phyloP scores from a whole-genome alignment of 306 rosid genomes.

The Canavalia gladiata region DNA sequence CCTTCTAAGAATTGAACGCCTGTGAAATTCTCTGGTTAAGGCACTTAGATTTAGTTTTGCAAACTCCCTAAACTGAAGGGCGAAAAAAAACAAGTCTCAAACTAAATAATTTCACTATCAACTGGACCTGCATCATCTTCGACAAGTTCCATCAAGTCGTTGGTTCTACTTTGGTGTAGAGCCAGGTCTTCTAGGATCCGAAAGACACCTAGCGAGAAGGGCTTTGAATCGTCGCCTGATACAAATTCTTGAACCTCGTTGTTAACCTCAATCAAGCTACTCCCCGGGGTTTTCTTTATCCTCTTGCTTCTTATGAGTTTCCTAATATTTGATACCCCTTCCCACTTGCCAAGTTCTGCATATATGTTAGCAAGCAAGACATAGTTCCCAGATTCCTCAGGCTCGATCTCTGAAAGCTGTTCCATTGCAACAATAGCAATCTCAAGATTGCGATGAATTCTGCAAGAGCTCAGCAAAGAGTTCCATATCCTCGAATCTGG shows the following conservation, averaged over 20 bases:
- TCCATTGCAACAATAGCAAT: constrained; percentile 72
- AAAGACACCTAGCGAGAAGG: constrained; percentile 67
- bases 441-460: constrained; percentile 71
- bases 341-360: constrained; percentile 86
- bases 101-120: background rate
- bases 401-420: constrained; percentile 72
- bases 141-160: constrained; percentile 47
- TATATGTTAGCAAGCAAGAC: constrained; percentile 80
- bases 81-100: background rate
- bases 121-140: constrained; percentile 27
- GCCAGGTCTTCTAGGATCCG: constrained; percentile 57
- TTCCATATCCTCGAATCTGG: constrained; percentile 90
- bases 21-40: background rate
- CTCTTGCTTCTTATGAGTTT: constrained; percentile 64
- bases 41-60: constrained; percentile 2
- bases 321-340: constrained; percentile 70
- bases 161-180: constrained; percentile 46
- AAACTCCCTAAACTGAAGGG: background rate
- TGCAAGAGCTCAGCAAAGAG: constrained; percentile 77
- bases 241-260: constrained; percentile 71
- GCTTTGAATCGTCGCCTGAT: constrained; percentile 65
- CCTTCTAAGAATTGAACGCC: background rate
- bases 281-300: constrained; percentile 79
- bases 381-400: constrained; percentile 85
- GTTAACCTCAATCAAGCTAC: constrained; percentile 76